A percentile compares a stretch with the other conserved stretches of the same genome.
These are phyloP conservation scores for Avena atlantica DNA, from an alignment of 176 grass and related monocot species.

Conservation along the genomic window DNA sequence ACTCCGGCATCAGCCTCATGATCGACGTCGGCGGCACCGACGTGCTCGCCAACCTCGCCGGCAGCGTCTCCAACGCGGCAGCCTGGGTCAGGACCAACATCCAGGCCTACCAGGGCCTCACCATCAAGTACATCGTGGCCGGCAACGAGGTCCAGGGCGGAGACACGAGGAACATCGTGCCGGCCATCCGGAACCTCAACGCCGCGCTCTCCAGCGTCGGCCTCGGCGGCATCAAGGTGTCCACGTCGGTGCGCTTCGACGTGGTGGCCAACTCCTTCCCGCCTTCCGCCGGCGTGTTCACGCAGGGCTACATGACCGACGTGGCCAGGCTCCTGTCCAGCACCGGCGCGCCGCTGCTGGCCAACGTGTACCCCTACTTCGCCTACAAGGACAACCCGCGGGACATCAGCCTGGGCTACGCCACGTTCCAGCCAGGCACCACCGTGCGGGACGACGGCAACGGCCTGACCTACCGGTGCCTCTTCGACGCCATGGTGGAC, in stretches of 20 bases:
- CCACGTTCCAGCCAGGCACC: conserved; percentile 54
- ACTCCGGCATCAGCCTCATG: conserved; percentile 51
- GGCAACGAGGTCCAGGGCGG: too few relatives aligned
- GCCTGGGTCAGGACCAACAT: too few relatives aligned
- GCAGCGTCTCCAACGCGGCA: not conserved
- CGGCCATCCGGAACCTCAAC: too few relatives aligned
- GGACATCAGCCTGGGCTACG: conserved; percentile 43
- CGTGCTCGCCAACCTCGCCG: conserved; percentile 27
- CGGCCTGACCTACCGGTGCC: conserved; percentile 48
- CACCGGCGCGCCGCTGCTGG: conserved; percentile 54
- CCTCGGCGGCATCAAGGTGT: too few relatives aligned
- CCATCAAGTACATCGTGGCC: too few relatives aligned
- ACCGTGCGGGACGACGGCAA: conserved; percentile 45
- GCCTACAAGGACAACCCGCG: conserved; percentile 33
- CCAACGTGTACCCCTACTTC: conserved; percentile 77
- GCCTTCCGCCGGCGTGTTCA: too few relatives aligned
- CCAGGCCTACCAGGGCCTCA: too few relatives aligned
- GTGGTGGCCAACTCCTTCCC: too few relatives aligned
- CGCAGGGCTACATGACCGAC: not conserved
- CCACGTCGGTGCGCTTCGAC: too few relatives aligned
- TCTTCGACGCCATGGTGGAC: conserved; percentile 76
- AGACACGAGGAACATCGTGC: too few relatives aligned
- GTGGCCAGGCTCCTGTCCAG: conserved; percentile 47
- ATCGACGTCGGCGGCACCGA: conserved; percentile 41
- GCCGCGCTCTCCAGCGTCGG: too few relatives aligned